phyloP scores from a whole-genome alignment of 1,284 basidiomycete species.

The Psilocybe mexicana region DNA sequence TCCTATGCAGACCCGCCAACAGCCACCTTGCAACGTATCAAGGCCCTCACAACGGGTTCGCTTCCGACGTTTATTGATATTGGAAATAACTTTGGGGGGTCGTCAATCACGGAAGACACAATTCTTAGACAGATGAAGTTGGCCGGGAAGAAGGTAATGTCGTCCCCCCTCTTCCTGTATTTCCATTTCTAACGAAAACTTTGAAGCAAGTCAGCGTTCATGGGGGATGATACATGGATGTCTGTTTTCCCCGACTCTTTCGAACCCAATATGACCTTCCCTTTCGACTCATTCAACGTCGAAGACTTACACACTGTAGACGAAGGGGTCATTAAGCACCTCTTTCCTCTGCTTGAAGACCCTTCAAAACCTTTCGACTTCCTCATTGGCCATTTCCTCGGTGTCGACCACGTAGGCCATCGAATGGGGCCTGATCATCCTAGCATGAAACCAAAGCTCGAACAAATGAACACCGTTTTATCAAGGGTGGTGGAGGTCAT shows the following conservation, averaged over 20 bases:
- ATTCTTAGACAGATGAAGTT: slow-evolving; percentile 62
- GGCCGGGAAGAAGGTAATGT: slow-evolving; percentile 58
- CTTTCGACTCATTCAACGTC: slow-evolving; percentile 98
- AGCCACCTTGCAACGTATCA: slow-evolving; percentile 92
- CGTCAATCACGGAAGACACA: slow-evolving; percentile 87
- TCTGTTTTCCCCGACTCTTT: slow-evolving; percentile 84
- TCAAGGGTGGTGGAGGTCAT: slow-evolving; percentile 64
- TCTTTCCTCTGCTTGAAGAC: slow-evolving; percentile 77
- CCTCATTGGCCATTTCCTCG: slow-evolving; percentile 93
- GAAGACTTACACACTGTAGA: slow-evolving; percentile 98
- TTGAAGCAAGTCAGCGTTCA: slow-evolving; percentile 66
- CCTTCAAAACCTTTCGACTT: slow-evolving; percentile 60
- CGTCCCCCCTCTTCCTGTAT: neutral
- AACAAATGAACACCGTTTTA: slow-evolving; percentile 87
- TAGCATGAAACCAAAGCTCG: slow-evolving; percentile 83
- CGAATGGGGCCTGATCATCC: slow-evolving; percentile 89
- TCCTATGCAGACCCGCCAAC: slow-evolving; percentile 95
- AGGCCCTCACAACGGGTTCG: slow-evolving; percentile 93
- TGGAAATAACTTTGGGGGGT: slow-evolving; percentile 89
- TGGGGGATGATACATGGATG: slow-evolving; percentile 98
- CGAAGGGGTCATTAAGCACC: slow-evolving; percentile 79
- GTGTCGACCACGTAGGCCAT: slow-evolving; percentile 97
- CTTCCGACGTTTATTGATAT: slow-evolving; percentile 96
- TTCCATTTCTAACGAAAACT: slow-evolving; percentile 13
- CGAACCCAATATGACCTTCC: slow-evolving; percentile 68